Conservation (phyloP, 768 basidiomycete genomes). For the Mycena metata region DNA sequence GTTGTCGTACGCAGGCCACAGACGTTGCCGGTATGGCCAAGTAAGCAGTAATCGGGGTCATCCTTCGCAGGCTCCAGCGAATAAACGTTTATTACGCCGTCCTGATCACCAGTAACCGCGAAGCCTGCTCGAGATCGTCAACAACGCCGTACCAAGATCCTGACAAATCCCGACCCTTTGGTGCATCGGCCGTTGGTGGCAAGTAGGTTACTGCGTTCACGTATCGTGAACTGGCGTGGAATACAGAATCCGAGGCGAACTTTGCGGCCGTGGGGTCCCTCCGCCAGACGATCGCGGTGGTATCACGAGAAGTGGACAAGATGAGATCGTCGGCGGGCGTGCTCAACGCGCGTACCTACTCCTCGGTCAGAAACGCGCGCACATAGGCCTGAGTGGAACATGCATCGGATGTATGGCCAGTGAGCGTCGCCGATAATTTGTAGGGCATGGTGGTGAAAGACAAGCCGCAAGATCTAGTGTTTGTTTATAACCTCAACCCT, state of each 20-base stretch:
- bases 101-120: slow-evolving; percentile 90
- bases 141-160: slow-evolving; percentile 21
- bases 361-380: slow-evolving; percentile 38
- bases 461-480: slow-evolving; percentile 13
- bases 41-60: slow-evolving; percentile 84
- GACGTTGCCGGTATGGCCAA: slow-evolving; percentile 93
- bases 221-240: slow-evolving; percentile 78
- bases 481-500: slow-evolving; percentile 31
- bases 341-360: slow-evolving; percentile 85
- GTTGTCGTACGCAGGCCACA: slow-evolving; percentile 83
- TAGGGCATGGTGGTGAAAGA: slow-evolving; percentile 66
- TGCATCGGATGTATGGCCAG: slow-evolving; percentile 82
- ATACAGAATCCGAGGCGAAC: slow-evolving; percentile 68
- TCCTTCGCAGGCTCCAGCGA: slow-evolving; percentile 67
- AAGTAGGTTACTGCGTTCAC: slow-evolving; percentile 88
- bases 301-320: slow-evolving; percentile 92
- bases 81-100: slow-evolving; percentile 89
- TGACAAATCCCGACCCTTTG: slow-evolving; percentile 60
- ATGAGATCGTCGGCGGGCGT: slow-evolving; percentile 83
- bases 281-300: slow-evolving; percentile 90
- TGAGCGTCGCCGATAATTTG: slow-evolving; percentile 81
- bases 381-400: slow-evolving; percentile 47
- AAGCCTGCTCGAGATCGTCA: slow-evolving; percentile 69
- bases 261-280: slow-evolving; percentile 60
- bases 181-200: slow-evolving; percentile 74